Evolutionary conservation across 306 rosid species (phyloP).

Genomic region (Vicia sativa): DNA sequence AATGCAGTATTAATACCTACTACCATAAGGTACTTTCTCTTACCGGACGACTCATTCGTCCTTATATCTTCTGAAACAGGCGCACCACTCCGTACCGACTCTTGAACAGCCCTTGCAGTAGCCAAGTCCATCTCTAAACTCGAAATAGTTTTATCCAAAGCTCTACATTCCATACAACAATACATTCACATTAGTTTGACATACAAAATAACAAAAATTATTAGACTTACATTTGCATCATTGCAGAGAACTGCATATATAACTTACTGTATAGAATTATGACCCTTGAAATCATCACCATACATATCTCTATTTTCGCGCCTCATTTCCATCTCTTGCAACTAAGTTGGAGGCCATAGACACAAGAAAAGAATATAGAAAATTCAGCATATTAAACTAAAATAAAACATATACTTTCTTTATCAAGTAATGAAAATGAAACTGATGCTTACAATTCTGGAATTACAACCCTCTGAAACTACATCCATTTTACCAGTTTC

Average conservation of each 20-base stretch:
- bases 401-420: not conserved
- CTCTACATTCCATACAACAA: constrained; percentile 50
- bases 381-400: constrained; percentile 19
- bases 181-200: constrained; percentile 6
- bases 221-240: constrained; percentile 23
- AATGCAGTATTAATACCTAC: constrained; percentile 95
- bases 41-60: constrained; percentile 53
- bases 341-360: constrained; percentile 53
- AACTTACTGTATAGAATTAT: constrained; percentile 80
- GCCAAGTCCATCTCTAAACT: constrained; percentile 93
- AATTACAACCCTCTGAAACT: constrained; percentile 80
- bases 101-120: constrained; percentile 87
- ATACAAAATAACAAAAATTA: constrained; percentile 16
- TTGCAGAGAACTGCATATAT: constrained; percentile 1
- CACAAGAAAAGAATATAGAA: constrained; percentile 6
- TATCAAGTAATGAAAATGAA: constrained; percentile 3
- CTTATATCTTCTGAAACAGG: constrained; percentile 62
- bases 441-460: constrained; percentile 64
- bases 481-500: constrained; percentile 64
- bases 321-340: constrained; percentile 73
- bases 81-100: constrained; percentile 69
- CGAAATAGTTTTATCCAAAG: constrained; percentile 88
- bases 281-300: constrained; percentile 66
- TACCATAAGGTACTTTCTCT: constrained; percentile 85
- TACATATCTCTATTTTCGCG: constrained; percentile 59